Evolutionary conservation across 2,329 filamentous ascomycete genomes (phyloP), one percentile per base, ranked within the genome.

Genomic region (Cylindrodendrum hubeiense): DNA sequence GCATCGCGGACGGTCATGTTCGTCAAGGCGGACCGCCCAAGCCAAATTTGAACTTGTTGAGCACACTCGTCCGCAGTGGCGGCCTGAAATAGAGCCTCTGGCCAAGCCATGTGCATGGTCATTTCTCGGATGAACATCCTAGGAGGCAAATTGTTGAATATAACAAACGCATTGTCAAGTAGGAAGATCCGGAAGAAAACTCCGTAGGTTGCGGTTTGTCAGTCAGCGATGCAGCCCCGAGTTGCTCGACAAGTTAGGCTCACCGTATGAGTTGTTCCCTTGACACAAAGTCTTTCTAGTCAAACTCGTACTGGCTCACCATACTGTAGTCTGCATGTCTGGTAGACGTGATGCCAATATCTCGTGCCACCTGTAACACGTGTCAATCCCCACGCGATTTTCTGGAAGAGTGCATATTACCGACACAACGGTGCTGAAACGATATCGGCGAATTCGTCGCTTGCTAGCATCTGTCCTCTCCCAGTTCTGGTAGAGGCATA

Each of bases 31-130:
- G 52, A 55, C 5, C 52, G 37, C n/a, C 28, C 6, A 12, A 44
- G 15, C 52, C 52, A 44, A 19, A 9, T 22, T 5, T 55, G 37
- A 17, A 55, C 39, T 22, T 55, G 34, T 10, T 55, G 34, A 5
- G 39, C 37, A 26, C 52, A 55, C 52, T 44, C 37, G 2, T 21
- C 15, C 8, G 33, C 52, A 2, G 52, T 43, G 15, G 37, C 17
- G 3, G 52, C 52, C n/a, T 55, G 52, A 15, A 55, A 55, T 7
- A 19, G 12, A n/a, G 52, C 52, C 24, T 55, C 52, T 2, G 52
- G 52, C 52, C 52, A 55, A 2, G 52, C 52, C 52, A 55, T 55
- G 37, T 55, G 52, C 52, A 55, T 55, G 19, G 15, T 26, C 52
- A 55, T 55, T 12, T 55, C 52, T 22, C 41, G 26, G 26, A 55